These are phyloP conservation scores for Fragilariopsis cylindrus DNA, from an alignment of 108 stramenopile species.

Conservation along the genomic window DNA sequence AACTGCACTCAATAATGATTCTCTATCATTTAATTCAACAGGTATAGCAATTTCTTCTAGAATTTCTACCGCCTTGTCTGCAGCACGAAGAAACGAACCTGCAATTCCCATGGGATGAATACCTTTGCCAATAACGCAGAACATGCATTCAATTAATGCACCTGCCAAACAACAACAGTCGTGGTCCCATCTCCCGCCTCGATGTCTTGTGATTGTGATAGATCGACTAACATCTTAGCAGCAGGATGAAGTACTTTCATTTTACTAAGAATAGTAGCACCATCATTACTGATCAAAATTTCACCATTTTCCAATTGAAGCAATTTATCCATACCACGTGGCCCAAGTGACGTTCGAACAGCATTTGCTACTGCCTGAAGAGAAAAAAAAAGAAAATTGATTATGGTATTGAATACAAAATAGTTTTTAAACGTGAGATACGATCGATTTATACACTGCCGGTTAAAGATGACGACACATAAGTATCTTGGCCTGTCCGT, in stretches of 20 bases:
- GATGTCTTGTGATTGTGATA: constrained; percentile 97
- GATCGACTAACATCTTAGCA: constrained; percentile 98
- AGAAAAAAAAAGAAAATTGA: neutral
- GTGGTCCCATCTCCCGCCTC: constrained; percentile 98
- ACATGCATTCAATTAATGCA: constrained; percentile 92
- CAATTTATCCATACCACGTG: constrained; percentile 99
- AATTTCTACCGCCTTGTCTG: constrained; percentile 60
- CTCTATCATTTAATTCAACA: constrained; percentile 86
- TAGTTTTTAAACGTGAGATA: neutral
- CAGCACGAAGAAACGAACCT: constrained; percentile 82
- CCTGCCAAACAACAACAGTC: constrained; percentile 97
- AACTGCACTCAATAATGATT: constrained; percentile 88
- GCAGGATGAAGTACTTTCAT: constrained; percentile 99
- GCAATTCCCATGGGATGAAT: constrained; percentile 98
- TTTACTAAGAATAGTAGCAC: constrained; percentile 96
- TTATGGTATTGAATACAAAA: neutral
- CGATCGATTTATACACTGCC: neutral
- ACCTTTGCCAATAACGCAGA: constrained; percentile 73
- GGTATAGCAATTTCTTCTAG: constrained; percentile 71
- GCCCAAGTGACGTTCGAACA: constrained; percentile 95
- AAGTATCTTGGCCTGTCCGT: neutral
- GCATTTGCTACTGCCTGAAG: constrained; percentile 91
- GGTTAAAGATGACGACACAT: neutral
- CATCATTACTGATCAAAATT: constrained; percentile 98
- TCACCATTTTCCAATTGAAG: constrained; percentile 94